Percentiles rank a stretch among this genome's conserved stretches.
These are phyloP conservation scores for Claviceps pusilla DNA, from an alignment of 2,329 filamentous ascomycete species.

Conservation along the genomic window DNA sequence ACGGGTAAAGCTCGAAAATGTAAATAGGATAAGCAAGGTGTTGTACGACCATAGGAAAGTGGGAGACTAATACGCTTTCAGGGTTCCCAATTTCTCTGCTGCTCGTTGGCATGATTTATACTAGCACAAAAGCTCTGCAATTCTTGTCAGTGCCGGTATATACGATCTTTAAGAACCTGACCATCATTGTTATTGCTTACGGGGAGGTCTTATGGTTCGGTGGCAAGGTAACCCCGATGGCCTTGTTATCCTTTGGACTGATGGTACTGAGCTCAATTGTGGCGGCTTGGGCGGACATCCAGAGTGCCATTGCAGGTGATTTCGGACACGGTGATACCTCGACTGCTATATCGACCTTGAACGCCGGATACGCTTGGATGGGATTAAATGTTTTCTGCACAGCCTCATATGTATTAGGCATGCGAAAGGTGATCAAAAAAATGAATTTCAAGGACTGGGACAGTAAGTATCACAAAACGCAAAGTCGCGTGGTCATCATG, in stretches of 20 bases:
- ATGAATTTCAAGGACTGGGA: constrained; percentile 99
- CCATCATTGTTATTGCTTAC: constrained; percentile 96
- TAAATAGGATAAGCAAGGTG: constrained; percentile 26
- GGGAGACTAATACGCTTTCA: constrained; percentile 19
- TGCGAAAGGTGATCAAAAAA: constrained; percentile 98
- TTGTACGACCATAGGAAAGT: too few species aligned
- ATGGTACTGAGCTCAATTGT: constrained; percentile 94
- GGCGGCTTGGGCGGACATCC: constrained; percentile 94
- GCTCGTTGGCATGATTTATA: constrained; percentile 98
- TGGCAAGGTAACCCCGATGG: constrained; percentile 72
- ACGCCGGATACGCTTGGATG: constrained; percentile 97
- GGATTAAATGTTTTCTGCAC: constrained; percentile 90
- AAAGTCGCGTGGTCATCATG: neutral
- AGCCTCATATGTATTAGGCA: constrained; percentile 74
- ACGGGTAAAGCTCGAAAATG: constrained; percentile 82
- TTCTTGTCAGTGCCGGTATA: constrained; percentile 96
- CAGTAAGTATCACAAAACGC: constrained; percentile 48
- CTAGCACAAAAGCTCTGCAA: constrained; percentile 85
- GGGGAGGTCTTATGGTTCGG: constrained; percentile 98
- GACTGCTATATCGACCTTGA: constrained; percentile 71
- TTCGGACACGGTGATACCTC: constrained; percentile 44
- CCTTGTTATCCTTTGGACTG: constrained; percentile 83
- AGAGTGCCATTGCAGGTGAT: constrained; percentile 58
- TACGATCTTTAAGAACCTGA: constrained; percentile 99
- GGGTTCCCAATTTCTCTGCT: constrained; percentile 95